These are phyloP conservation scores for Xerocomellus chrysenteron DNA, from an alignment of 768 basidiomycete genomes.

Conservation along the genomic window DNA sequence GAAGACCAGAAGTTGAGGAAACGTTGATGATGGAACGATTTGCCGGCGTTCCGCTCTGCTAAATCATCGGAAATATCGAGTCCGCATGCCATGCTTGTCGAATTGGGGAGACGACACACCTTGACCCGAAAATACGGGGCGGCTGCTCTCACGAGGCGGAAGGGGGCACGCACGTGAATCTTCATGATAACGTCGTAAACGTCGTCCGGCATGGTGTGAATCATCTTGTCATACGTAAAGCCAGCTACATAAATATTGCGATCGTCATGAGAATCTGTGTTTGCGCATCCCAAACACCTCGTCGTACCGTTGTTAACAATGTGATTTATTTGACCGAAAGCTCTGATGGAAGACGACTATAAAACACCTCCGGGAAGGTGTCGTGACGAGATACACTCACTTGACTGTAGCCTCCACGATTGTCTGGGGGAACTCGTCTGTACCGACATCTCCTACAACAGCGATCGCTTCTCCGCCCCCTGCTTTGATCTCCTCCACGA, in stretches of 20 bases:
- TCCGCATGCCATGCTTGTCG: neutral
- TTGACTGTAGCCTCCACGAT: conserved; percentile 73
- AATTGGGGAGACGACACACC: conserved; percentile 28
- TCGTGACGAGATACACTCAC: conserved; percentile 46
- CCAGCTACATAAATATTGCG: conserved; percentile 43
- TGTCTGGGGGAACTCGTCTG: conserved; percentile 79
- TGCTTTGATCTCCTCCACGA: conserved; percentile 71
- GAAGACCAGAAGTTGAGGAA: conserved; percentile 78
- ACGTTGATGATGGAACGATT: conserved; percentile 81
- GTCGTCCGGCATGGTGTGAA: conserved; percentile 84
- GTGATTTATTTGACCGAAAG: conserved; percentile 84
- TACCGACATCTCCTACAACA: conserved; percentile 78
- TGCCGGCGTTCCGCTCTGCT: conserved; percentile 52
- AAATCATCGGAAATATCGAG: neutral
- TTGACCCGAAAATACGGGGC: conserved; percentile 85
- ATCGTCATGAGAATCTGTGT: neutral
- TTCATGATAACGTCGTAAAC: conserved; percentile 79
- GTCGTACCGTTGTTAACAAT: conserved; percentile 74
- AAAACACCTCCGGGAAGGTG: neutral
- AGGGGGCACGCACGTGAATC: conserved; percentile 84
- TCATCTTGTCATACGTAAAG: conserved; percentile 85
- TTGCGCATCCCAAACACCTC: neutral
- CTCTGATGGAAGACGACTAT: conserved; percentile 38
- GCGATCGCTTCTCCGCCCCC: conserved; percentile 72
- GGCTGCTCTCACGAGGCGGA: conserved; percentile 79